phyloP scores from a whole-genome alignment of 108 stramenopile genomes.

The Nitzschia sp. region DNA sequence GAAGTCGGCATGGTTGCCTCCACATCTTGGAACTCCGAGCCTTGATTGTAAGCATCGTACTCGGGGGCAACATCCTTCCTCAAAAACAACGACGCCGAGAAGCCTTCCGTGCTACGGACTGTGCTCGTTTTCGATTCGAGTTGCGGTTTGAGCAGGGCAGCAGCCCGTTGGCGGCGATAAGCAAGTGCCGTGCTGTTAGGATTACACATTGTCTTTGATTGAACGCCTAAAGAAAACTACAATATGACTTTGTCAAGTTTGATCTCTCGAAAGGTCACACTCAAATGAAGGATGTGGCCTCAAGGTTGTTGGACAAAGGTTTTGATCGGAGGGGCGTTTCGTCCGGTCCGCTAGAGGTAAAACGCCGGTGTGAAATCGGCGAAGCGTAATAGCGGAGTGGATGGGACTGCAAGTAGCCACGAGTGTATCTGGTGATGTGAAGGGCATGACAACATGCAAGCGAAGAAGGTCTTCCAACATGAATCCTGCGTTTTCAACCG shows the following conservation, averaged over 20 bases:
- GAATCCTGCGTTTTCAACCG: no score
- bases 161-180: conserved; percentile 9
- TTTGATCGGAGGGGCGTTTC: no score
- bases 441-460: no score
- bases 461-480: no score
- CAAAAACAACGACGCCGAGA: not conserved
- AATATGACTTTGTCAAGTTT: conserved; percentile 43
- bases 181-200: conserved; percentile 20
- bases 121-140: not conserved
- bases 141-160: not conserved
- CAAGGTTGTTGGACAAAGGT: no score
- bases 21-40: not conserved
- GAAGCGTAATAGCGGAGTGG: no score
- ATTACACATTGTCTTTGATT: conserved; percentile 19
- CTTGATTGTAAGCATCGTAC: not conserved
- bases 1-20: not conserved
- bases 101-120: not conserved
- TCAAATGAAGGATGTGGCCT: no score
- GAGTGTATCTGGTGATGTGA: no score
- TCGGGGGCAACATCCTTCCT: not conserved
- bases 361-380: no score
- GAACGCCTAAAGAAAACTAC: not conserved
- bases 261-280: no score
- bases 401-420: no score
- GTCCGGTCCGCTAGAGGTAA: no score